These are phyloP conservation scores for Phytopythium vexans DNA, from an alignment of 352 stramenopile genomes.

Conservation along the genomic window DNA sequence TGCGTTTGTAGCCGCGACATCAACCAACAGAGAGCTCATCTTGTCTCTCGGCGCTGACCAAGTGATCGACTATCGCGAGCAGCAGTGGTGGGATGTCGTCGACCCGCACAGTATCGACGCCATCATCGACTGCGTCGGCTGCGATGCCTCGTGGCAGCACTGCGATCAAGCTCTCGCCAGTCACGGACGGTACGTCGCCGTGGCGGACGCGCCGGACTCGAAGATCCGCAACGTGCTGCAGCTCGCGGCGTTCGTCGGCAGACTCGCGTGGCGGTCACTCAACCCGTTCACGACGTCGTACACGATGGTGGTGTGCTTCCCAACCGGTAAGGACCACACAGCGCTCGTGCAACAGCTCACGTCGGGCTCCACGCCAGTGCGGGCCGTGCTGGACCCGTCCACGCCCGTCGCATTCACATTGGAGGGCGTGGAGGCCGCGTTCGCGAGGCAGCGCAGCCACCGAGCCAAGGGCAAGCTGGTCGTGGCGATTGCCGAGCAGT, in stretches of 20 bases:
- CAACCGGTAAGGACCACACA: constrained; percentile 28
- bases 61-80: constrained; percentile 47
- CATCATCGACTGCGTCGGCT: constrained; percentile 43
- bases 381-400: constrained; percentile 52
- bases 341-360: constrained; percentile 39
- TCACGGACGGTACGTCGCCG: constrained; percentile 30
- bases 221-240: constrained; percentile 17
- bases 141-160: constrained; percentile 29
- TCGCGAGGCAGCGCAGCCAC: constrained; percentile 57
- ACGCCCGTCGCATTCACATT: constrained; percentile 68
- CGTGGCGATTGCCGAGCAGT: constrained; percentile 29
- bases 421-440: constrained; percentile 44
- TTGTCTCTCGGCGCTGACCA: constrained; percentile 40
- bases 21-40: constrained; percentile 39
- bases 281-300: constrained; percentile 35
- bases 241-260: constrained; percentile 20
- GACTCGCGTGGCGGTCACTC: constrained; percentile 14
- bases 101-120: constrained; percentile 23
- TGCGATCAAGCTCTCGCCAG: constrained; percentile 15
- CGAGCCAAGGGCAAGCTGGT: constrained; percentile 83
- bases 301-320: constrained; percentile 30
- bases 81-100: constrained; percentile 47
- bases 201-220: constrained; percentile 22
- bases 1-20: constrained; percentile 59
- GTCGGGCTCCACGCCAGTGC: too few species aligned